These are phyloP conservation scores for Kalanchoe fedtschenkoi DNA, from an alignment of 164 flowering plant species.

Conservation along the genomic window DNA sequence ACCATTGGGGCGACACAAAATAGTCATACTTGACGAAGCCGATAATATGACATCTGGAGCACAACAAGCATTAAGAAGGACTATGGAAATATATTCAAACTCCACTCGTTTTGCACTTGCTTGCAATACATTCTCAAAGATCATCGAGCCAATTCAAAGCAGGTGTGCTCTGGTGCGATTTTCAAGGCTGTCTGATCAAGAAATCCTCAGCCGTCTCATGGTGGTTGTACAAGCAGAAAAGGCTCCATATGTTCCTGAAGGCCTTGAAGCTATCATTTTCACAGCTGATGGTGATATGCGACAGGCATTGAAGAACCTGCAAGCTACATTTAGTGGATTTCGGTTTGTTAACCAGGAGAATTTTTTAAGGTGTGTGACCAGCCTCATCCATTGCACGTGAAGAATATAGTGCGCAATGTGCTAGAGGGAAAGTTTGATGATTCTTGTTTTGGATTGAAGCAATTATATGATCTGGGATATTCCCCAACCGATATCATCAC, in stretches of 20 bases:
- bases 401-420: conserved; percentile 74
- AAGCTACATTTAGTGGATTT: conserved; percentile 90
- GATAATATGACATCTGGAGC: conserved; percentile 99
- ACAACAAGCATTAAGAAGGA: conserved; percentile 94
- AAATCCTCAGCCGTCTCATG: conserved; percentile 93
- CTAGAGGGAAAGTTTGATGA: conserved; percentile 93
- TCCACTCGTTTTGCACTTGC: conserved; percentile 98
- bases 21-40: conserved; percentile 89
- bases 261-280: conserved; percentile 96
- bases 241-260: conserved; percentile 91
- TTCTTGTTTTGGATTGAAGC: conserved; percentile 81
- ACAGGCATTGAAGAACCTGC: conserved; percentile 94
- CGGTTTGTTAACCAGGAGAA: conserved; percentile 95
- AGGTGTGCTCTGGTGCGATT: conserved; percentile 96
- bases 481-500: conserved; percentile 98
- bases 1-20: conserved; percentile 83
- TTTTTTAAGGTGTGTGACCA: conserved; percentile 99
- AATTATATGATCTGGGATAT: conserved; percentile 91
- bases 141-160: conserved; percentile 98
- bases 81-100: conserved; percentile 96
- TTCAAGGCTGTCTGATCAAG: conserved; percentile 81
- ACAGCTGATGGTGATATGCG: conserved; percentile 99
- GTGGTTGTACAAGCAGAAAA: conserved; percentile 76
- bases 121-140: conserved; percentile 83
- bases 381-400: conserved; percentile 96